phyloP scores from a whole-genome alignment of 2,329 filamentous ascomycete genomes.

The Beauveria brongniartii region DNA sequence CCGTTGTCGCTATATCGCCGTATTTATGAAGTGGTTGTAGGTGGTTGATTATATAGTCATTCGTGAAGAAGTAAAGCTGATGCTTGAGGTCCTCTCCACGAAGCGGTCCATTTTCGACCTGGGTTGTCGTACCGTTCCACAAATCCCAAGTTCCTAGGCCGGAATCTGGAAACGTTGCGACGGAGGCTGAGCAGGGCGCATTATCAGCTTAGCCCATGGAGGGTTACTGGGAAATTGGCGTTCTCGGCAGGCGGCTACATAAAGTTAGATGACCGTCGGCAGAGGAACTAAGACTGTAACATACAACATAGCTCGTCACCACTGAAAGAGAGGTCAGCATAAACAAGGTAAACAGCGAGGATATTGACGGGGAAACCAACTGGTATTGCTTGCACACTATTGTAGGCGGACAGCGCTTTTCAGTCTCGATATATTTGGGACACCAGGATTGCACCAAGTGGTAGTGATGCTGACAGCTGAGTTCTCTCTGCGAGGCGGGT shows the following conservation, averaged over 20 bases:
- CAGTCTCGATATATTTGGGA: conserved; percentile 36
- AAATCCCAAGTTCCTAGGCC: conserved; percentile 5
- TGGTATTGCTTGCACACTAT: conserved; percentile 39
- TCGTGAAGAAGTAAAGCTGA: conserved; percentile 6
- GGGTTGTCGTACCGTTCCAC: not conserved
- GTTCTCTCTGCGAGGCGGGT: conserved; percentile 34
- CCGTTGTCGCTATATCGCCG: not conserved
- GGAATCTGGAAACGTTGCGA: conserved; percentile 16
- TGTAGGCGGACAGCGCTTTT: conserved; percentile 33
- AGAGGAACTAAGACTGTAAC: conserved; percentile 14
- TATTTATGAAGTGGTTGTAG: not conserved
- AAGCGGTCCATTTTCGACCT: not conserved
- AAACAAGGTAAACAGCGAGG: not conserved
- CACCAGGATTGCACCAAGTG: conserved; percentile 41
- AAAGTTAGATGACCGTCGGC: conserved; percentile 16
- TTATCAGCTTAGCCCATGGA: conserved; percentile 31
- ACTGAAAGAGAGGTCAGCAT: conserved; percentile 23
- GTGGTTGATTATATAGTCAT: conserved; percentile 1
- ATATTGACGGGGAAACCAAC: conserved; percentile 20
- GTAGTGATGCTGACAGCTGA: conserved; percentile 44
- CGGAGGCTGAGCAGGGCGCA: conserved; percentile 22
- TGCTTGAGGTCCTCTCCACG: not conserved
- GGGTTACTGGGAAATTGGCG: conserved; percentile 30
- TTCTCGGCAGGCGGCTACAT: conserved; percentile 30
- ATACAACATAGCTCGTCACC: conserved; percentile 38